Evolutionary conservation across 1,284 basidiomycete species (phyloP).

Genomic region (Marasmius fiardii): DNA sequence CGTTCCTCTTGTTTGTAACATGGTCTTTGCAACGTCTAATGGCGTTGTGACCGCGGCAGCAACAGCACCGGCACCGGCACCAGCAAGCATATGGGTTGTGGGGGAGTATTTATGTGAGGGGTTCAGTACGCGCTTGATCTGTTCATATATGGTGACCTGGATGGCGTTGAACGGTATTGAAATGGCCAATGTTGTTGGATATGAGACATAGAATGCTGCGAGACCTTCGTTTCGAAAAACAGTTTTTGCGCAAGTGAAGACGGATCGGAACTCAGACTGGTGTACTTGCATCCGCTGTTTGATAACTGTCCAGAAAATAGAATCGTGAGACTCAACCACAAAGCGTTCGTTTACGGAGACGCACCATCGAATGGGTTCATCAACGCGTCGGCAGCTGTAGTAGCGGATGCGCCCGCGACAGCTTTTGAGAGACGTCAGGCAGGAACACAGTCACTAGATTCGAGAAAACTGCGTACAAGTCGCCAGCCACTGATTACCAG

Average conservation of each 20-base stretch:
- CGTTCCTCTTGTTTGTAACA: conserved; percentile 91
- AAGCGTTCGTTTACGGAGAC: conserved; percentile 21
- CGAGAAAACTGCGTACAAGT: conserved; percentile 55
- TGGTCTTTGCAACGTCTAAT: conserved; percentile 97
- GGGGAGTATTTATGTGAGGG: conserved; percentile 89
- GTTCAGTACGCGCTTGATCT: conserved; percentile 86
- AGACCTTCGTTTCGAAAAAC: conserved; percentile 89
- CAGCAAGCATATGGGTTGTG: conserved; percentile 85
- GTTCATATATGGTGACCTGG: conserved; percentile 97
- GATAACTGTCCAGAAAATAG: conserved; percentile 64
- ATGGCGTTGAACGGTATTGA: conserved; percentile 98
- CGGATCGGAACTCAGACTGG: conserved; percentile 85
- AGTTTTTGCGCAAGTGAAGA: conserved; percentile 76
- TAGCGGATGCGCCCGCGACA: conserved; percentile 91
- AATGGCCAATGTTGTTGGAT: conserved; percentile 97
- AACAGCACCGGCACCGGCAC: conserved; percentile 90
- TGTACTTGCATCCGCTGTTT: conserved; percentile 99
- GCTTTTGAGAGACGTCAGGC: conserved; percentile 42
- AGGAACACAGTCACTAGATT: conserved; percentile 1
- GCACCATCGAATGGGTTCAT: conserved; percentile 99
- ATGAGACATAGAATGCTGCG: conserved; percentile 95
- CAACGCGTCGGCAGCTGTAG: conserved; percentile 92
- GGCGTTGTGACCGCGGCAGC: conserved; percentile 97
- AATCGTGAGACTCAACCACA: conserved; percentile 1
- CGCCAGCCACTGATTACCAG: conserved; percentile 79